These are phyloP conservation scores for Scopulariopsis brevicaulis DNA, from an alignment of 2,329 filamentous ascomycete species.

Conservation along the genomic window DNA sequence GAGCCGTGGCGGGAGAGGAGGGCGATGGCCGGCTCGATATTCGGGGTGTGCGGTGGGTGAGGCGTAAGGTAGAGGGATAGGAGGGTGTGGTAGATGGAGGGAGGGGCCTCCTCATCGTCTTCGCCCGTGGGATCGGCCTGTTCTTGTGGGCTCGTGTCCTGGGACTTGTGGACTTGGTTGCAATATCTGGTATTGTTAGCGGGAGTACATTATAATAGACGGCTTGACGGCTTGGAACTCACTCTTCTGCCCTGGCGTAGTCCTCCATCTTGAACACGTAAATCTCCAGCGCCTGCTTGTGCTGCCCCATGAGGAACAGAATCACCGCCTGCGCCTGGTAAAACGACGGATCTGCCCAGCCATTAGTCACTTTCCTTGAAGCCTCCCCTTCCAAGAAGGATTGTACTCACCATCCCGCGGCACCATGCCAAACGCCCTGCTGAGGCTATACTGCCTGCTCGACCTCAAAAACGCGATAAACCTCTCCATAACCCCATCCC, in stretches of 20 bases:
- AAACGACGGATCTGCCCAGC: conserved; percentile 59
- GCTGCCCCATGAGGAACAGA: conserved; percentile 87
- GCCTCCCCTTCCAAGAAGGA: no score
- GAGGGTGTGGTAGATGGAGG: conserved; percentile 85
- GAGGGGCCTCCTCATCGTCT: conserved; percentile 35
- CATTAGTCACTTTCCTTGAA: no score
- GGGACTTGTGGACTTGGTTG: conserved; percentile 65
- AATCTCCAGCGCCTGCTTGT: conserved; percentile 92
- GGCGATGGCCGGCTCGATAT: conserved; percentile 69
- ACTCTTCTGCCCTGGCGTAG: conserved; percentile 88
- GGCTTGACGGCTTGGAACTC: conserved; percentile 18
- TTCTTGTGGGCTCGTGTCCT: conserved; percentile 21
- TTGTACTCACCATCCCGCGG: conserved; percentile 59
- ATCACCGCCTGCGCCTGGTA: conserved; percentile 86
- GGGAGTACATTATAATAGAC: neutral
- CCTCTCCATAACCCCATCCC: conserved; percentile 48
- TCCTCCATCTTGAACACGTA: conserved; percentile 92
- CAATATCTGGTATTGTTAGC: conserved; percentile 50
- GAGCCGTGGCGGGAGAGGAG: conserved; percentile 90
- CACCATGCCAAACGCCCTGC: conserved; percentile 65
- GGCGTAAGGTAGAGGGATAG: conserved; percentile 83
- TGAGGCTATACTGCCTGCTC: conserved; percentile 71
- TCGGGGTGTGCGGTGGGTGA: conserved; percentile 57
- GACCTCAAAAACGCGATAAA: conserved; percentile 65
- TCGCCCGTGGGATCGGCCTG: conserved; percentile 12